Evolutionary conservation across 768 basidiomycete species (phyloP).

Genomic region (Russula griseocarnosa): DNA sequence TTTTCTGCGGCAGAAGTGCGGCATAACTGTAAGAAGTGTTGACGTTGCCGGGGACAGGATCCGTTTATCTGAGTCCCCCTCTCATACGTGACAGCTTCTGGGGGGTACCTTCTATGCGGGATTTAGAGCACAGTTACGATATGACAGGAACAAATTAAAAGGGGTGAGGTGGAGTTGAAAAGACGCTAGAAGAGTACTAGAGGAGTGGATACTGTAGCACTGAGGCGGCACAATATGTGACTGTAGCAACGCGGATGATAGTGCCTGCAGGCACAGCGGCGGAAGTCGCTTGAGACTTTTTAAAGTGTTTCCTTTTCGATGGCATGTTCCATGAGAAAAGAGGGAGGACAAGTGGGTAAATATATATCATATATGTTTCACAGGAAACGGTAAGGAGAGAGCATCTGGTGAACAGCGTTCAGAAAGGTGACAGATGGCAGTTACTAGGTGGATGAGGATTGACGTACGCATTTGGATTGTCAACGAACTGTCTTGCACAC

Average conservation of each 20-base stretch:
- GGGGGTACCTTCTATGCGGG: not conserved
- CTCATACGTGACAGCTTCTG: not conserved
- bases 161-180: not conserved
- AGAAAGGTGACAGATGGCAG: not conserved
- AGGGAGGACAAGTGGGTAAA: not conserved
- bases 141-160: conserved; percentile 2
- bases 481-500: not conserved
- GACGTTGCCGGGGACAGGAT: not conserved
- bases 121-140: not conserved
- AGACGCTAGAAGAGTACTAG: not conserved
- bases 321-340: not conserved
- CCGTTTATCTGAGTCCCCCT: not conserved
- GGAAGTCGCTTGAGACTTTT: not conserved
- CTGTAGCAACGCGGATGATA: not conserved
- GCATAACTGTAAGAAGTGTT: not conserved
- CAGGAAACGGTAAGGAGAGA: not conserved
- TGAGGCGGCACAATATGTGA: not conserved
- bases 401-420: not conserved
- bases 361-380: not conserved
- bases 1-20: not conserved
- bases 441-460: not conserved
- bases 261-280: conserved; percentile 1
- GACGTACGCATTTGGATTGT: not conserved
- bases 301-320: not conserved
- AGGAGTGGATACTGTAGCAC: not conserved